Base-by-base conservation (phyloP, 2,329 filamentous ascomycete genomes). In the Simplicillium aogashimaense region DNA sequence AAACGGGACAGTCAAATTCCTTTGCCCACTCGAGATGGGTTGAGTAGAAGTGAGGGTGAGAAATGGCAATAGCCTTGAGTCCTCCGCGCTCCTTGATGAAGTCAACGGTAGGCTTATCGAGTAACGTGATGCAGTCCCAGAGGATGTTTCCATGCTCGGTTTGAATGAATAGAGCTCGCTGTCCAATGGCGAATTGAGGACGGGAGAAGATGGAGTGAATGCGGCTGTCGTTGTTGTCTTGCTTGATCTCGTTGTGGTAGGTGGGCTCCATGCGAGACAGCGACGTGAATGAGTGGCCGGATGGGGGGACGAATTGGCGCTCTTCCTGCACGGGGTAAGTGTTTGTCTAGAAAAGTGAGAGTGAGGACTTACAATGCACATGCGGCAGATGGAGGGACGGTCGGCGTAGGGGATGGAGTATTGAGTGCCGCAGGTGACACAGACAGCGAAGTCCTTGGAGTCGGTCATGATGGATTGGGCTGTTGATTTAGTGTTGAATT, bases 31-130 rank as follows among this genome's bases (percentile, higher is more conserved):
- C 75, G 1, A 84, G 58, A 56, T 87, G 81, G 3, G 84, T 83
- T 12, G 78, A 79, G 61, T 86, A 92, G 61, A 85, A 94, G 56
- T 94, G 86, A 39, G 86, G 86, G 59, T 94, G 84, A 10, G 74
- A 80, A 46, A 89, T 86, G 48, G 78, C 78, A 35, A 92, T 88
- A 1, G 81, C 84, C 29, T 65, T 64, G 11, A 94, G 53, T 0
- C 83, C 83, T 34, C 85, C 85, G 7, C 78, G 65, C 0, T 53
- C 55, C 6, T 72, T 66, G 50, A 90, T 76, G 41, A 59, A 56
- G 1, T 61, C 53, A 1, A 84, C 59, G 0, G 84, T 89, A 3
- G 69, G 69, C 2, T 70, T 60, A 54, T 89, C 82, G 3, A 92
- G 63, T 47, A 78, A 76, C 0, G 83, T 72, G 42, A 92, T 66